Conservation (phyloP, 768 basidiomycete genomes). For the Rhizopogon salebrosus region DNA sequence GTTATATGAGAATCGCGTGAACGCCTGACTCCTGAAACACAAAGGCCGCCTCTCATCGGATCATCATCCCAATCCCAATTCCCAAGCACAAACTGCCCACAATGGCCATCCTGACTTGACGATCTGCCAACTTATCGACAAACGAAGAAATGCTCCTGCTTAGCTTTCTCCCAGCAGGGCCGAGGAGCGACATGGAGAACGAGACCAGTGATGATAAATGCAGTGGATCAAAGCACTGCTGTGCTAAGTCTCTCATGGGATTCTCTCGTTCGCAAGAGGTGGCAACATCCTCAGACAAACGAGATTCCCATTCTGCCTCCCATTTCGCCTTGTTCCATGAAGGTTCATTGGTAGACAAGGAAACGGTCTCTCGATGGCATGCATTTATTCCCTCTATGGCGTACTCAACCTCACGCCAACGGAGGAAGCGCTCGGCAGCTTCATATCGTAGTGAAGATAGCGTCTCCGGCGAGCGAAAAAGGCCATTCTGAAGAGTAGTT, state of each 20-base stretch:
- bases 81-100: constrained; percentile 41
- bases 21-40: neutral
- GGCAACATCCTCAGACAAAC: constrained; percentile 60
- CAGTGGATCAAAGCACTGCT: constrained; percentile 53
- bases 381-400: constrained; percentile 41
- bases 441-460: constrained; percentile 53
- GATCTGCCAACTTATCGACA: constrained; percentile 20
- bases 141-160: constrained; percentile 15
- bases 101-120: constrained; percentile 29
- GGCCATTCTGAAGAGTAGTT: constrained; percentile 47
- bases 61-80: constrained; percentile 36
- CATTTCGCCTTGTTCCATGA: constrained; percentile 59
- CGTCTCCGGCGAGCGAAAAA: constrained; percentile 63
- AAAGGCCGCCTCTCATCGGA: constrained; percentile 12
- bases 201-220: constrained; percentile 60
- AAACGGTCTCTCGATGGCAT: constrained; percentile 20
- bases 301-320: constrained; percentile 62
- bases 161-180: constrained; percentile 33
- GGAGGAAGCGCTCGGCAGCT: constrained; percentile 64
- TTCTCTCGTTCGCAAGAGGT: constrained; percentile 38
- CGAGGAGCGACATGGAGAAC: constrained; percentile 57
- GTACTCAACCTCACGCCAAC: constrained; percentile 67
- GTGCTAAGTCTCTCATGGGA: constrained; percentile 17
- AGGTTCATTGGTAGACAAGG: constrained; percentile 16
- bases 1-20: neutral